These are phyloP conservation scores for Pugionium dolabratum DNA, from an alignment of 345 rosid genomes.

Conservation along the genomic window DNA sequence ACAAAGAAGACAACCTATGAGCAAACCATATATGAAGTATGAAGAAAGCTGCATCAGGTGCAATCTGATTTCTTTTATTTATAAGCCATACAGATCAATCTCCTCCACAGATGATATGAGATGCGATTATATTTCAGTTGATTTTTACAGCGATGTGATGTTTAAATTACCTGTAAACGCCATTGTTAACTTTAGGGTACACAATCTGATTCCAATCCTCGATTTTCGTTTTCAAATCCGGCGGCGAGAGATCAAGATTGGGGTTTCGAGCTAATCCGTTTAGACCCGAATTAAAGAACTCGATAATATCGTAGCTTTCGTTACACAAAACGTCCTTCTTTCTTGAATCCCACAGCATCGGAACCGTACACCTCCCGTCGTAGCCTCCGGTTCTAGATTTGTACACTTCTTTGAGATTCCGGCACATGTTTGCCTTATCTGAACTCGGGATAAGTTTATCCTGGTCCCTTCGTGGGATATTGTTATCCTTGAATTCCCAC, in stretches of 20 bases:
- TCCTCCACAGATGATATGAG: no score
- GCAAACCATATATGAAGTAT: neutral
- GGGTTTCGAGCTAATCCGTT: conserved; percentile 55
- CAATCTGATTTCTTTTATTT: no score
- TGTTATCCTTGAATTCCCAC: conserved; percentile 58
- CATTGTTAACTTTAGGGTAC: conserved; percentile 78
- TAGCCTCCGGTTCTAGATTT: conserved; percentile 60
- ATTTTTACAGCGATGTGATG: neutral
- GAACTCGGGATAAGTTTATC: conserved; percentile 53
- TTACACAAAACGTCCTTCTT: conserved; percentile 69
- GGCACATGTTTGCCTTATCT: conserved; percentile 59
- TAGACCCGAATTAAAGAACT: conserved; percentile 65
- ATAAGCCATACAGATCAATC: no score
- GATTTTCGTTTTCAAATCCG: conserved; percentile 49
- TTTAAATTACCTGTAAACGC: conserved; percentile 63
- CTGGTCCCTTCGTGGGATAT: conserved; percentile 22
- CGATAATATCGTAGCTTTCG: conserved; percentile 78
- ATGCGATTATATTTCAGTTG: no score
- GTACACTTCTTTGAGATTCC: conserved; percentile 77
- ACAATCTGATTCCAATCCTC: conserved; percentile 71
- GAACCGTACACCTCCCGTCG: conserved; percentile 74
- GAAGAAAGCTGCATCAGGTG: neutral
- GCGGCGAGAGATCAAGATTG: conserved; percentile 61
- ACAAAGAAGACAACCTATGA: conserved; percentile 13
- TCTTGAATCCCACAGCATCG: conserved; percentile 74